Evolutionary conservation across 352 stramenopile genomes (phyloP), one percentile per base, ranked within the genome.

Genomic region (Pythium pyrilobum): DNA sequence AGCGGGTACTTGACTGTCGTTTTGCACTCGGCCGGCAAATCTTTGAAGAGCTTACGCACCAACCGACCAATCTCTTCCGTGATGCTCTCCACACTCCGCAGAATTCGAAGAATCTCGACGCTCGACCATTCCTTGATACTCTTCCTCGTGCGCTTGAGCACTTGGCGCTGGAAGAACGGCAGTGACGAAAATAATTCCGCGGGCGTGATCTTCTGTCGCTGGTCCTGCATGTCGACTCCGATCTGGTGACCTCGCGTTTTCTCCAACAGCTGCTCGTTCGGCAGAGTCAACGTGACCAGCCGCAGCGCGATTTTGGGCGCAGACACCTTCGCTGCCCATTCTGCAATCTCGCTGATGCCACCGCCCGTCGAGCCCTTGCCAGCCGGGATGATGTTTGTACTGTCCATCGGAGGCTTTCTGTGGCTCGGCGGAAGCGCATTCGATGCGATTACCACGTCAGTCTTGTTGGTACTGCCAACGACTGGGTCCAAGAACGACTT

Each of bases 81-180:
- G 15, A 92, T 78, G 34, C 69, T 60, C 32, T 88, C 72, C 9
- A 78, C 66, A 18, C 71, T 72, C 46, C 74, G 74, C 36, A 95
- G 60, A 54, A 95, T 92, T 6, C 69, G 70, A 27, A 95, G 51
- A 42, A 95, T 88, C 41, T 95, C 78, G 1, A 89, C 59, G 28
- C 81, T 90, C 38, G 77, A 89, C 77, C 84, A 92, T 38, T 95
- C 85, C 46, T 89, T 90, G 31, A 95, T 86, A 18, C 85, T 73
- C 41, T 77, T 76, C 21, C 81, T 68, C 37, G 88, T 64, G 11
- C 65, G 71, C 37, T 75, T 83, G 10, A 95, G 43, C 20, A 90
- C 74, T 64, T 85, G 72, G 12, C 75, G 74, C 60, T 93, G 81
- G 60, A 89, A 92, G 27, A 81, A 63, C 27, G 86, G 81, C 33